Base-by-base conservation (phyloP, 2,329 filamentous ascomycete genomes). In the Gyromitra esculenta region DNA sequence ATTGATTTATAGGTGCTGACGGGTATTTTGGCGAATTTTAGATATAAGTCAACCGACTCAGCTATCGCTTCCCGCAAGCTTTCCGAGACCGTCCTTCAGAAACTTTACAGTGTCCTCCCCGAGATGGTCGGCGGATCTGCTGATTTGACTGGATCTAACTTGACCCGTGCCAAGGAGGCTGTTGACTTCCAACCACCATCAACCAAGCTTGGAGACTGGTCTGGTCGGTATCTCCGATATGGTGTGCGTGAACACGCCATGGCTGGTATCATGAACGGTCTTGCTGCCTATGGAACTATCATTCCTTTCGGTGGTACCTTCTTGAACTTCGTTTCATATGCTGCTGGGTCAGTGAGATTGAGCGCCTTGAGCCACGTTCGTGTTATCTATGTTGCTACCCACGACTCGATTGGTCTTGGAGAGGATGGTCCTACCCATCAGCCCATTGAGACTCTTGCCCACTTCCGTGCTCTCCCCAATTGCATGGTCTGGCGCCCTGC, bases 271-370 rank as follows among this genome's bases (percentile, higher is more conserved):
- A 92, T 96, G 87, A 97, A 97, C 88, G 96, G 96, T 87, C 88
- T 99, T 77, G 90, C 94, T 80, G 96, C 94, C 79, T 99, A 98
- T 86, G 96, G 96, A 82, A 97, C 94, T 83, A 88, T 97, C 83
- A 91, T 99, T 83, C 96, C 96, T 81, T 97, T 94, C 81, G 90
- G 90, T 81, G 96, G 96, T 86, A 98, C 96, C 82, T 99, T 99
- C 91, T 88, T 99, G 81, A 99, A 98, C 91, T 99, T 99, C 85
- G 94, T 98, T 81, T 98, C 95, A 35, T 99, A 99, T 85, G 95
- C 93, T 81, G 94, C 96, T 80, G 96, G 96, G 86, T 91, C 96
- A 82, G 91, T 98, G 84, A 95, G 96, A 86, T 90, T 99, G 78
- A 97, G 94, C 48, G 91, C 96, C 52, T 89, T 99, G 81, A 97